Base-by-base conservation (phyloP, 495 filamentous ascomycete genomes). In the Achaetomiella virescens region DNA sequence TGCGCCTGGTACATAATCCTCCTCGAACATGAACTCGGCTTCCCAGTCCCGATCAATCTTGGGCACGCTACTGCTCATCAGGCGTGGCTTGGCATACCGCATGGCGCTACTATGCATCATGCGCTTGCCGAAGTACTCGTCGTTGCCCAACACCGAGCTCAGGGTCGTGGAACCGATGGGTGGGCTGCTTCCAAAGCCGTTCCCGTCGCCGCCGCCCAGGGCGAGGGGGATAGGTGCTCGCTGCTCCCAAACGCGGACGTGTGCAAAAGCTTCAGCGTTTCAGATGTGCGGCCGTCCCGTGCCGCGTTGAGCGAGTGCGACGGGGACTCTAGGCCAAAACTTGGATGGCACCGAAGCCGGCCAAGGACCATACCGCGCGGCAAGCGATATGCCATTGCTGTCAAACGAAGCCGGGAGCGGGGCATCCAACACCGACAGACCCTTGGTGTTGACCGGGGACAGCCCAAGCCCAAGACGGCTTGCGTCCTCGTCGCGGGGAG, bases 331-430 rank as follows among this genome's bases (percentile, higher is more conserved):
- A 96, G 71, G 10, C 90, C 90, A 63, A n/a, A 97, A 97, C 59
- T 91, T 90, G 14, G 90, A 87, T 1, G 93, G 93, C 33, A 98
- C 85, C 1, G 93, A 97, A 8, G 92, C 87, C 12, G 92, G 92
- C 61, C 95, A 90, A 0, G 93, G 90, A 1, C 90, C 95, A 40
- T 90, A 88, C 48, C 91, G 81, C 22, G 93, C 92, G 51, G 88
- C 88, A 64, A 90, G 87, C 6, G 91, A 96, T 18, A 96, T 89
- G 41, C 93, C 93, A 61, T 97, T 91, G 64, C 90, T 95, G 68
- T 97, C 95, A 66, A 98, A 97, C 1, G 93, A 97, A 11, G 90
- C 90, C 9, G 93, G 93, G 22, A 98, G 82, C 2, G 90, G 90
- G 7, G 91, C 95, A 75, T 98, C 93, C 18, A 97, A 80, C n/a